Evolutionary conservation across 495 filamentous ascomycete species (phyloP).

Genomic region (Diplogelasinospora grovesii): DNA sequence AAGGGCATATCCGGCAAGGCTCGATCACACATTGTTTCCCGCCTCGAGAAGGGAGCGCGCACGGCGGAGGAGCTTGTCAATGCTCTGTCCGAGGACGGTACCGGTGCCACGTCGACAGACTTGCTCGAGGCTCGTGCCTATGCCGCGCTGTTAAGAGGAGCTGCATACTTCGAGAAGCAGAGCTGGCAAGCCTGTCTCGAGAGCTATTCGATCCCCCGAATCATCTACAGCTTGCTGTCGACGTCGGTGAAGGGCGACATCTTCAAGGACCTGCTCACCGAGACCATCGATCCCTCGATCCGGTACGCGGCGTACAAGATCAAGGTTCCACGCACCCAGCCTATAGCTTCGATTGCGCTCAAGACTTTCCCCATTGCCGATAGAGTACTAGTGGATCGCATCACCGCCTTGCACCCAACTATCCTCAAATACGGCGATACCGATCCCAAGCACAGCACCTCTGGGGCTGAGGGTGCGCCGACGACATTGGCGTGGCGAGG

Average conservation of each 20-base stretch:
- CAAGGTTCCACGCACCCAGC: constrained; percentile 74
- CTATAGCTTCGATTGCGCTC: constrained; percentile 69
- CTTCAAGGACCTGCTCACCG: constrained; percentile 76
- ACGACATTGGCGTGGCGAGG: constrained; percentile 83
- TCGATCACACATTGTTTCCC: constrained; percentile 79
- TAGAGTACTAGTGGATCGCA: constrained; percentile 50
- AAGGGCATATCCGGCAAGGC: constrained; percentile 72
- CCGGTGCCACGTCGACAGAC: constrained; percentile 62
- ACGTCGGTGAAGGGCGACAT: constrained; percentile 57
- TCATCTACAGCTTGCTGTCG: constrained; percentile 72
- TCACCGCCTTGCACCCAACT: constrained; percentile 67
- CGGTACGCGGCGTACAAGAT: constrained; percentile 90
- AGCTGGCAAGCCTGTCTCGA: constrained; percentile 74
- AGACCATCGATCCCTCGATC: constrained; percentile 87
- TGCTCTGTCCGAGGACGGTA: constrained; percentile 54
- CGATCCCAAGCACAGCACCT: constrained; percentile 48
- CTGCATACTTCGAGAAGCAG: constrained; percentile 76
- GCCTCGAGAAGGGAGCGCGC: constrained; percentile 69
- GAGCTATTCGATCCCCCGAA: constrained; percentile 65
- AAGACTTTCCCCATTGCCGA: constrained; percentile 64
- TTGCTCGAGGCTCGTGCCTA: constrained; percentile 86
- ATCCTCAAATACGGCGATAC: constrained; percentile 58
- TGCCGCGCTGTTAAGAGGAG: constrained; percentile 62
- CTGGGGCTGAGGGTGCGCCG: constrained; percentile 53
- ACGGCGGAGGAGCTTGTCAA: constrained; percentile 62